These are phyloP conservation scores for Alliaria petiolata DNA, from an alignment of 345 rosid species.

Conservation along the genomic window DNA sequence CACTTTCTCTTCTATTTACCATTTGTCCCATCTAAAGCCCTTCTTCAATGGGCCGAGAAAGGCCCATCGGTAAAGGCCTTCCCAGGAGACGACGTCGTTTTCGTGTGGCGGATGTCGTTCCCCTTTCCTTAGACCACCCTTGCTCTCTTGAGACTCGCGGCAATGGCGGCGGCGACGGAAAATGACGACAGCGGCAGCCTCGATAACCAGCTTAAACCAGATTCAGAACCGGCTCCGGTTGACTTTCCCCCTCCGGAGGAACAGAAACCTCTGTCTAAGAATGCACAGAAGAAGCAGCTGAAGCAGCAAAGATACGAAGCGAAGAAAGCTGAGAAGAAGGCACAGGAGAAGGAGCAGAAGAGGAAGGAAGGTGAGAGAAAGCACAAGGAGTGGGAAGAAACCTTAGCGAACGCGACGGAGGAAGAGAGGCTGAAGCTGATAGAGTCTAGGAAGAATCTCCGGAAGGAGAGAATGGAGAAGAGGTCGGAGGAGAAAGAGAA, in stretches of 20 bases:
- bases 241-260: not conserved
- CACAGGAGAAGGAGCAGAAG: constrained; percentile 63
- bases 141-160: not conserved
- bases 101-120: not conserved
- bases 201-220: constrained; percentile 7
- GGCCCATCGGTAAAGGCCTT: constrained; percentile 16
- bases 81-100: not conserved
- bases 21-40: not conserved
- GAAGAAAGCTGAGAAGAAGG: constrained; percentile 91
- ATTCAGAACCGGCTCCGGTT: not conserved
- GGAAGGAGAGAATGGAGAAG: constrained; percentile 76
- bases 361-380: constrained; percentile 53
- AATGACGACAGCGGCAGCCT: constrained; percentile 23
- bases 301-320: constrained; percentile 74
- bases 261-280: constrained; percentile 52
- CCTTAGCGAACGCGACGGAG: constrained; percentile 38
- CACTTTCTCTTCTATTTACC: not conserved
- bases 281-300: constrained; percentile 74
- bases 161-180: constrained; percentile 27
- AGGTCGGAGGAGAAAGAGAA: constrained; percentile 62
- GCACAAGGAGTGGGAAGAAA: constrained; percentile 27
- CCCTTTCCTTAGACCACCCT: not conserved
- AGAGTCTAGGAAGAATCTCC: constrained; percentile 54
- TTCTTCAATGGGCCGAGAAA: not conserved
- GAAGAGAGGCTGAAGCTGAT: constrained; percentile 67